Evolutionary conservation across 306 rosid species (phyloP).

Genomic region (Oemleria cerasiformis): DNA sequence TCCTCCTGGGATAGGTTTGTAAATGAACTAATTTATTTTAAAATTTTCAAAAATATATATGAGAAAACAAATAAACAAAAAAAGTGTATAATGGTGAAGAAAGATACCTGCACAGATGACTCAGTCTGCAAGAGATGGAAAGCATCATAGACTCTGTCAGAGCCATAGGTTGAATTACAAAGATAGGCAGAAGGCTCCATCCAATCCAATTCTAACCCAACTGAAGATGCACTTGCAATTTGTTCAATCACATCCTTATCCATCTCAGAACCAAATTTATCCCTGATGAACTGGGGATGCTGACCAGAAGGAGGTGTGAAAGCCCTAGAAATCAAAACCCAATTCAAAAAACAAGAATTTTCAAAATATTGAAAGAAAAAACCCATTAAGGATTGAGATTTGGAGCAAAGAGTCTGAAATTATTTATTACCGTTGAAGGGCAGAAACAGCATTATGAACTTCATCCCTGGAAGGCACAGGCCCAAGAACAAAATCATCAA

Average conservation of each 20-base stretch:
- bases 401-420: background rate
- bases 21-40: background rate
- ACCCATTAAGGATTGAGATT: background rate
- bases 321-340: conserved; percentile 35
- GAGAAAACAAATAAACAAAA: background rate
- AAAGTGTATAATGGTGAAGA: background rate
- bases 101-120: conserved; percentile 60
- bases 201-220: conserved; percentile 53
- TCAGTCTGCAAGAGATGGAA: conserved; percentile 68
- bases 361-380: background rate
- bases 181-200: conserved; percentile 50
- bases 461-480: conserved; percentile 50
- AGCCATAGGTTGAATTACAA: conserved; percentile 34
- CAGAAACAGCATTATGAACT: conserved; percentile 47
- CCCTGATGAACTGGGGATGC: conserved; percentile 34
- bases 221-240: conserved; percentile 31
- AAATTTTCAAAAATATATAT: background rate
- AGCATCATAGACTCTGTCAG: conserved; percentile 51
- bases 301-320: conserved; percentile 34
- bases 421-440: conserved; percentile 45
- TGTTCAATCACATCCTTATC: conserved; percentile 26
- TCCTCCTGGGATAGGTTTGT: background rate
- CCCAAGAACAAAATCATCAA: conserved; percentile 28
- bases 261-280: conserved; percentile 24
- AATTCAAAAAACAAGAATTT: background rate